These are phyloP conservation scores for Fusarium sp. DNA, from an alignment of 2,329 filamentous ascomycete species.

Conservation along the genomic window DNA sequence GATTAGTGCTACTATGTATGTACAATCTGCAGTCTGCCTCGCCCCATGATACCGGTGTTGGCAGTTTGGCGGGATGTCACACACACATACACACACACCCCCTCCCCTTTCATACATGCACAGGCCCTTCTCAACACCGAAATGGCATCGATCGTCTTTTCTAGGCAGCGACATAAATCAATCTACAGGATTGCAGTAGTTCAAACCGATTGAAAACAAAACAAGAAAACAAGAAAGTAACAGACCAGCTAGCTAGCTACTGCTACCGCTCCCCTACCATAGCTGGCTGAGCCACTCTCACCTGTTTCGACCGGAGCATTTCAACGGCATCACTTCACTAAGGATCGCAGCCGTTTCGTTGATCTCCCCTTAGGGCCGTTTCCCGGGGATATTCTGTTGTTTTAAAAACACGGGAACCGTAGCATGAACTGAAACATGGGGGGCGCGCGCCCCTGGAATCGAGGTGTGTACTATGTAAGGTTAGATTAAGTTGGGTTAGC, in stretches of 20 bases:
- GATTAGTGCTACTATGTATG: background rate
- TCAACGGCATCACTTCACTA: constrained; percentile 14
- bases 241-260: too few relatives aligned
- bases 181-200: constrained; percentile 27
- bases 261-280: too few relatives aligned
- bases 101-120: constrained; percentile 18
- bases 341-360: constrained; percentile 32
- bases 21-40: constrained; percentile 17
- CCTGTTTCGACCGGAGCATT: constrained; percentile 25
- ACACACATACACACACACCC: background rate
- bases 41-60: constrained; percentile 7
- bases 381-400: constrained; percentile 14
- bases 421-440: constrained; percentile 34
- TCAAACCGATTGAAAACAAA: constrained; percentile 16
- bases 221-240: background rate
- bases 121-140: constrained; percentile 27
- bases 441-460: constrained; percentile 27
- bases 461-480: background rate
- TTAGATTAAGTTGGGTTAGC: too few relatives aligned
- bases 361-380: constrained; percentile 25
- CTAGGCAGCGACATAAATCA: constrained; percentile 40
- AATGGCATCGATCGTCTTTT: constrained; percentile 37
- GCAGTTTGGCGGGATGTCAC: background rate
- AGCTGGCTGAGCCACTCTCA: constrained; percentile 17
- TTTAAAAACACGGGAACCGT: constrained; percentile 26